Percentiles rank a stretch among this genome's conserved stretches.
Evolutionary conservation across 345 rosid genomes (phyloP).

Genomic region (Moricandia arvensis): DNA sequence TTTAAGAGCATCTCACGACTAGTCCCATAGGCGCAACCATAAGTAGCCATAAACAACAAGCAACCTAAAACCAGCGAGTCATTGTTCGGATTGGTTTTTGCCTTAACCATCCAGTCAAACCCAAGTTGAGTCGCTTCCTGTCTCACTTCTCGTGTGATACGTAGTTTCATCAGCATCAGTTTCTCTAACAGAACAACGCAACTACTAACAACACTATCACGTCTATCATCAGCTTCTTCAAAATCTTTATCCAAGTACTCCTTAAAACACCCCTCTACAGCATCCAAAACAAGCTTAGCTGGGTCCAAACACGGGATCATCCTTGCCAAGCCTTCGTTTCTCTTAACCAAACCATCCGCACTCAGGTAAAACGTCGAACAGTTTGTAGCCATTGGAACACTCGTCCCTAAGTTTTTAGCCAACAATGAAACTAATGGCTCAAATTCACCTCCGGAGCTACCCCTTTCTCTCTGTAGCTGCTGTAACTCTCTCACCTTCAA

Average conservation of each 20-base stretch:
- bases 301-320: constrained; percentile 17
- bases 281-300: constrained; percentile 25
- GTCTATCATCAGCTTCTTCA: constrained; percentile 3
- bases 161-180: background rate
- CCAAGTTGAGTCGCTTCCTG: constrained; percentile 26
- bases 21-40: constrained; percentile 5
- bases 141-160: constrained; percentile 5
- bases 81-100: background rate
- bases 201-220: constrained; percentile 11
- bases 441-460: constrained; percentile 11
- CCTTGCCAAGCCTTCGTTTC: constrained; percentile 13
- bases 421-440: constrained; percentile 22
- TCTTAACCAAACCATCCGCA: constrained; percentile 17
- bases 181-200: constrained; percentile 19
- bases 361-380: background rate
- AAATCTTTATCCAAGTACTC: background rate
- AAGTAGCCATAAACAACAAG: constrained; percentile 27
- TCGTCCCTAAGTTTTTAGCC: constrained; percentile 8
- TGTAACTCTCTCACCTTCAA: constrained; percentile 15
- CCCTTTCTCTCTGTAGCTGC: constrained; percentile 7
- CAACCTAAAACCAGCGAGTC: constrained; percentile 14
- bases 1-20: constrained; percentile 6
- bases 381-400: background rate
- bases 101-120: constrained; percentile 15
- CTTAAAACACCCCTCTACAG: constrained; percentile 4